Base-by-base conservation (phyloP, 2,329 filamentous ascomycete species). In the Raffaelea arxii region DNA sequence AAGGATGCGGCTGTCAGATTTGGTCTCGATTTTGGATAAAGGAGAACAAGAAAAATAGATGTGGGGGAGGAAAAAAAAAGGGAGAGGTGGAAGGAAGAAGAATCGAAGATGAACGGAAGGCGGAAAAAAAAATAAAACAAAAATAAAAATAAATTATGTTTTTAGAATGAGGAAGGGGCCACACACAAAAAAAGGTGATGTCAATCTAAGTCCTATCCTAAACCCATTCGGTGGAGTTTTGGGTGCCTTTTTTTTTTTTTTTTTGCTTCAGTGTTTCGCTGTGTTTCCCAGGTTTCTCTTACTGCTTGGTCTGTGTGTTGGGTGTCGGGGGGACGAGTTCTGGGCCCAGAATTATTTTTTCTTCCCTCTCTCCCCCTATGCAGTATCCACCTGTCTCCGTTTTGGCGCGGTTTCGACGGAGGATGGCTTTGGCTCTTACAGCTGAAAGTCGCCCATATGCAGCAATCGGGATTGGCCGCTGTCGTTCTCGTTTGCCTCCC, bases 1-100 rank as follows among this genome's bases (percentile, higher is more conserved):
- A n/a, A n/a, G n/a, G n/a, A n/a, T n/a, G n/a, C n/a, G n/a, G n/a
- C n/a, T n/a, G n/a, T n/a, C n/a, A n/a, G n/a, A n/a, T n/a, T n/a
- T n/a, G n/a, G n/a, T n/a, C n/a, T n/a, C n/a, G n/a, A n/a, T n/a
- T n/a, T n/a, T n/a, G n/a, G 19, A n/a, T n/a, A 36, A 36, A 30
- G 27, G 27, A 16, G 16, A 9, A 9, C 9, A 25, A 50, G 40
- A 32, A 47, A 44, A 41, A 30, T 44, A 35, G 12, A 38, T 25
- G 30, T 22, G 36, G 39, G 35, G 38, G 22, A 25, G 35, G 19
- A 36, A 22, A 39, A 39, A 19, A 24, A 27, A 39, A 39, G 16
- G 35, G 43, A 44, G 35, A 11, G 16, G 43, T 10, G 30, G 35
- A 27, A 24, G 35, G 2, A 14, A 38, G 30, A 37, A 24, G 9